These are phyloP conservation scores for Lichtheimia ramosa DNA, from an alignment of 371 early-diverging fungal species.

Conservation along the genomic window DNA sequence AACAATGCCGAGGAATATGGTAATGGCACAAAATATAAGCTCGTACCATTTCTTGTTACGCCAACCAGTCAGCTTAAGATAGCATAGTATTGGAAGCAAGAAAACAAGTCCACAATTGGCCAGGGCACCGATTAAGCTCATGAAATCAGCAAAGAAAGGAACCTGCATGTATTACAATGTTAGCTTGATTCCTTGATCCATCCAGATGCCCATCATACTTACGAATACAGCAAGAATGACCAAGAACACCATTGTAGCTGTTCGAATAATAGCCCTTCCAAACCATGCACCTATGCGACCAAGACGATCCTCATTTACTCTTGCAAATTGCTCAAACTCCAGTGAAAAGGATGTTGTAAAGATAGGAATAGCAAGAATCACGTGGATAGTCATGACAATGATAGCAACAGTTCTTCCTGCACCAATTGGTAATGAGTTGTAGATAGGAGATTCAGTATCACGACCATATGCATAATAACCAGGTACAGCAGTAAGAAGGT, in stretches of 20 bases:
- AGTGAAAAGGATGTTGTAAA: slow-evolving; percentile 81
- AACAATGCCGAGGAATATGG: slow-evolving; percentile 58
- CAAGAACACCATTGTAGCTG: slow-evolving; percentile 47
- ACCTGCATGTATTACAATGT: not conserved
- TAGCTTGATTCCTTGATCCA: not conserved
- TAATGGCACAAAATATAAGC: slow-evolving; percentile 52
- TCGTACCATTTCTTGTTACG: slow-evolving; percentile 43
- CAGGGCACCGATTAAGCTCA: slow-evolving; percentile 73
- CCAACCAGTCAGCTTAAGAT: slow-evolving; percentile 59
- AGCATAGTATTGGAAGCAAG: slow-evolving; percentile 68
- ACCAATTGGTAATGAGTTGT: slow-evolving; percentile 67
- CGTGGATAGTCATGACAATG: slow-evolving; percentile 83
- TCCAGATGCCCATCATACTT: not conserved
- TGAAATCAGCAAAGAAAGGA: slow-evolving; percentile 74
- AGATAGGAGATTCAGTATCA: slow-evolving; percentile 74
- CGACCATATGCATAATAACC: slow-evolving; percentile 85
- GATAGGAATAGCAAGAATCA: slow-evolving; percentile 87
- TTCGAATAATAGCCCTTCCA: slow-evolving; percentile 52
- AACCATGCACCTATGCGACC: slow-evolving; percentile 49
- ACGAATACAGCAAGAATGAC: slow-evolving; percentile 56
- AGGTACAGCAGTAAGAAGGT: slow-evolving; percentile 74
- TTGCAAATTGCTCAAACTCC: slow-evolving; percentile 63
- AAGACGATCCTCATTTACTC: slow-evolving; percentile 32
- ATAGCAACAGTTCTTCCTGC: slow-evolving; percentile 64
- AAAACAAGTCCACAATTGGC: slow-evolving; percentile 71